phyloP scores from a whole-genome alignment of 1,284 basidiomycete species.

The Fomitopsis pinicola region DNA sequence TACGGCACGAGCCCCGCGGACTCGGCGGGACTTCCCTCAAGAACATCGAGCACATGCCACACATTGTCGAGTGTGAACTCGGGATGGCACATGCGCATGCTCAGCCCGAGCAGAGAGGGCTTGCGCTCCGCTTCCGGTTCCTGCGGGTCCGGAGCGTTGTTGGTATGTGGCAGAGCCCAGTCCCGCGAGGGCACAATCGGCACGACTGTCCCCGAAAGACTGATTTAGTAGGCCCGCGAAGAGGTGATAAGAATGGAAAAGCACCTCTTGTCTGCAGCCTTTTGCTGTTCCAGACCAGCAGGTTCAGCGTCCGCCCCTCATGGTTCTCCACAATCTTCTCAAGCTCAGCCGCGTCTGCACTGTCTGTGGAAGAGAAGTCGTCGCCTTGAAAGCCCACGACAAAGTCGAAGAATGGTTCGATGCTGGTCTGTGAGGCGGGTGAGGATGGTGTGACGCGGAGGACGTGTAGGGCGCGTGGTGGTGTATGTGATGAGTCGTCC shows the following conservation, averaged over 20 bases:
- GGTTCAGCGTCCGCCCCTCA: conserved; percentile 74
- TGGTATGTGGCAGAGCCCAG: conserved; percentile 60
- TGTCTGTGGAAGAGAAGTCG: conserved; percentile 46
- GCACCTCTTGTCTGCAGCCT: conserved; percentile 78
- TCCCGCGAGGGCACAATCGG: conserved; percentile 78
- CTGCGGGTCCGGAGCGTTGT: conserved; percentile 32
- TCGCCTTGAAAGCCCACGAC: conserved; percentile 86
- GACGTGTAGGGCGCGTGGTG: conserved; percentile 75
- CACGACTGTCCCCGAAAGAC: conserved; percentile 54
- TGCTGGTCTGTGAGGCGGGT: conserved; percentile 78
- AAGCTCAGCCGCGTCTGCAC: conserved; percentile 70
- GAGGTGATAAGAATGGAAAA: background rate
- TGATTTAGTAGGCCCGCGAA: conserved; percentile 3
- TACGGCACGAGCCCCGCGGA: conserved; percentile 82
- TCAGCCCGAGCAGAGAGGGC: conserved; percentile 86
- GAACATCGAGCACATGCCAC: conserved; percentile 97
- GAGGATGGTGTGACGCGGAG: conserved; percentile 85
- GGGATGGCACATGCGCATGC: conserved; percentile 88
- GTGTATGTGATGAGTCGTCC: conserved; percentile 38
- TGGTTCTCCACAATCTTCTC: conserved; percentile 83
- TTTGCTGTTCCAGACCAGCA: conserved; percentile 92
- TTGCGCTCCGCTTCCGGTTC: conserved; percentile 41
- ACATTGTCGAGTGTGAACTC: conserved; percentile 87
- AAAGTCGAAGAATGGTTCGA: conserved; percentile 98
- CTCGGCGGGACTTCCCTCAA: conserved; percentile 95